Conservation (phyloP, 2,329 filamentous ascomycete species). For the Pseudonectria buxi region DNA sequence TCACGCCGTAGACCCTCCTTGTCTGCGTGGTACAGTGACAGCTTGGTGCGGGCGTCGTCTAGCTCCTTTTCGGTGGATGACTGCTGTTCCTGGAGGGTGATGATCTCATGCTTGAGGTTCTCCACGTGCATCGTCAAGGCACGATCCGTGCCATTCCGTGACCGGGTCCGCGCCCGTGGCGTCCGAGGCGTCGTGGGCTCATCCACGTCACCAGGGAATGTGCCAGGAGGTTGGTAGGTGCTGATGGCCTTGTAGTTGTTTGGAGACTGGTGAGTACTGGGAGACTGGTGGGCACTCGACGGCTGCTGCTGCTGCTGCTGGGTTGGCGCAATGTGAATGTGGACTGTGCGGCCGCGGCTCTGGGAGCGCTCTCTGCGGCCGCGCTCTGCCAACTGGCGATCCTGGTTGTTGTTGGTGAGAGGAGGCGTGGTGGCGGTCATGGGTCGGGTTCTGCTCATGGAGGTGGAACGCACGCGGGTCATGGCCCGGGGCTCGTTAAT, state of each 20-base stretch:
- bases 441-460: too few species aligned
- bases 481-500: neutral
- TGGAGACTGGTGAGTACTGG: conserved; percentile 1
- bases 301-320: conserved; percentile 5
- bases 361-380: conserved; percentile 14
- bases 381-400: conserved; percentile 6
- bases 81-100: conserved; percentile 14
- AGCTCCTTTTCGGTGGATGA: conserved; percentile 17
- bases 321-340: conserved; percentile 22
- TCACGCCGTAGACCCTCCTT: conserved; percentile 20
- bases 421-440: too few species aligned
- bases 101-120: conserved; percentile 15
- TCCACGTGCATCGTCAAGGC: conserved; percentile 16
- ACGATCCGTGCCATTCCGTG: conserved; percentile 15
- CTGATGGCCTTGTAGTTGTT: conserved; percentile 2
- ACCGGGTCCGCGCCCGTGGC: conserved; percentile 11
- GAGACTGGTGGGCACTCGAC: too few species aligned
- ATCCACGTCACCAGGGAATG: neutral
- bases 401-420: too few species aligned
- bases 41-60: conserved; percentile 16
- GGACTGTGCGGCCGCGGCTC: conserved; percentile 21
- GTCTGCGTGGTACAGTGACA: conserved; percentile 18
- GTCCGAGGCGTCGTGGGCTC: neutral
- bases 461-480: too few species aligned
- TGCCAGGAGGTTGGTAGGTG: conserved; percentile 2